Evolutionary conservation across 306 rosid species (phyloP).

Genomic region (Neltuma alba): DNA sequence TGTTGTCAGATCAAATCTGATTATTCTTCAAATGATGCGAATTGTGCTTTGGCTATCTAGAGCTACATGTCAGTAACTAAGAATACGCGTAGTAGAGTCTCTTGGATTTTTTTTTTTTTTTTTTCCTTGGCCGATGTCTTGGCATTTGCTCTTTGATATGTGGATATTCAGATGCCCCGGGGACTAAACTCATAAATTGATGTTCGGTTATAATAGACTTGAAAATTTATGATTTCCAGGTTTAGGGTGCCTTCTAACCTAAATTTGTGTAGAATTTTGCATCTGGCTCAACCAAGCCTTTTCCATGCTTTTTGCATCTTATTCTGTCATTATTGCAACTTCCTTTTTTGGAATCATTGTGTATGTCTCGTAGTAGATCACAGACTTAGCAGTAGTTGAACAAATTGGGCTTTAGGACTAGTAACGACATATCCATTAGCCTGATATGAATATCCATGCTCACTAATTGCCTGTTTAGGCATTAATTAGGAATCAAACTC

Average conservation of each 20-base stretch:
- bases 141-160: neutral
- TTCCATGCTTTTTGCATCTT: neutral
- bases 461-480: slow-evolving; percentile 32
- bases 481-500: slow-evolving; percentile 25
- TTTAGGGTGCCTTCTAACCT: neutral
- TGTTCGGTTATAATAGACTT: neutral
- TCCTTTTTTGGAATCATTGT: neutral
- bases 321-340: slow-evolving; percentile 18
- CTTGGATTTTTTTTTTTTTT: neutral
- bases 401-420: slow-evolving; percentile 4
- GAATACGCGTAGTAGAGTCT: neutral
- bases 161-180: neutral
- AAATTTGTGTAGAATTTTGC: neutral
- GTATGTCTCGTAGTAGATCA: slow-evolving; percentile 5
- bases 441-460: slow-evolving; percentile 19
- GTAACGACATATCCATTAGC: slow-evolving; percentile 7
- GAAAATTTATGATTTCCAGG: neutral
- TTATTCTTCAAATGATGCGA: neutral
- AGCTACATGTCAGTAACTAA: neutral
- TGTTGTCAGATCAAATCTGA: slow-evolving; percentile 8
- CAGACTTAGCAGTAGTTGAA: slow-evolving; percentile 4
- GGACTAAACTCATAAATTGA: neutral
- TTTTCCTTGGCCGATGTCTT: no score
- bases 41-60: neutral
- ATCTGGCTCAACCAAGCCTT: neutral